These are phyloP conservation scores for Candida awuae DNA, from an alignment of 805 yeast genomes.

Conservation along the genomic window DNA sequence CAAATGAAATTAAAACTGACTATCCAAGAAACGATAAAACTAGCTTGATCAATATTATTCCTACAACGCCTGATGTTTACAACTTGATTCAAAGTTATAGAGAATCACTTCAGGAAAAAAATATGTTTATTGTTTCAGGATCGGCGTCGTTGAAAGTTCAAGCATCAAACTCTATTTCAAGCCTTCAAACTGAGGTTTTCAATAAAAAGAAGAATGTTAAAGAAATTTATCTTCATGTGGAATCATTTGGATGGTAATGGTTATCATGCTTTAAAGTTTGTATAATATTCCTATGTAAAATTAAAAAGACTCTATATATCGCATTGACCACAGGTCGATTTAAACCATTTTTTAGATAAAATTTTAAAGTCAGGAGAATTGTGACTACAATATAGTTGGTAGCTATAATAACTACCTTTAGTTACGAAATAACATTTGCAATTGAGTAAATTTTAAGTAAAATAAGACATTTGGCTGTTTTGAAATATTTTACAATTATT, in stretches of 20 bases:
- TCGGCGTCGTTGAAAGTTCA: slow-evolving; percentile 32
- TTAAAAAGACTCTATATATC: too few species aligned
- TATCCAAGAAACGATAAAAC: neutral
- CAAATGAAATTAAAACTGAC: neutral
- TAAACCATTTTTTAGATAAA: too few species aligned
- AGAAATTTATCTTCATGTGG: slow-evolving; percentile 45
- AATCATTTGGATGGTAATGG: slow-evolving; percentile 38
- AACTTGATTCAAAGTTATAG: slow-evolving; percentile 14
- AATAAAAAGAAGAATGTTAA: slow-evolving; percentile 22
- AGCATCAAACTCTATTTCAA: slow-evolving; percentile 34
- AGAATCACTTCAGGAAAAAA: slow-evolving; percentile 27
- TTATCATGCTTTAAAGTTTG: too few species aligned
- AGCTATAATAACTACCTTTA: too few species aligned
- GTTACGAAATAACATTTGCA: too few species aligned
- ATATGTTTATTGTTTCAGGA: slow-evolving; percentile 39
- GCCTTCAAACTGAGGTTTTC: slow-evolving; percentile 31
- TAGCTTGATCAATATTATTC: slow-evolving; percentile 2
- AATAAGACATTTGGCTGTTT: too few species aligned
- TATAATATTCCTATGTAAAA: too few species aligned
- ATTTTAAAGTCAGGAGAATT: too few species aligned
- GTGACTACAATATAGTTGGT: too few species aligned
- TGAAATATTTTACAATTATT: too few species aligned
- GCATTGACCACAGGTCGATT: too few species aligned
- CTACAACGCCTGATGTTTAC: slow-evolving; percentile 14
- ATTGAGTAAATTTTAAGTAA: too few species aligned